Evolutionary conservation across 2,329 filamentous ascomycete genomes (phyloP).

Genomic region (Fusarium napiforme): DNA sequence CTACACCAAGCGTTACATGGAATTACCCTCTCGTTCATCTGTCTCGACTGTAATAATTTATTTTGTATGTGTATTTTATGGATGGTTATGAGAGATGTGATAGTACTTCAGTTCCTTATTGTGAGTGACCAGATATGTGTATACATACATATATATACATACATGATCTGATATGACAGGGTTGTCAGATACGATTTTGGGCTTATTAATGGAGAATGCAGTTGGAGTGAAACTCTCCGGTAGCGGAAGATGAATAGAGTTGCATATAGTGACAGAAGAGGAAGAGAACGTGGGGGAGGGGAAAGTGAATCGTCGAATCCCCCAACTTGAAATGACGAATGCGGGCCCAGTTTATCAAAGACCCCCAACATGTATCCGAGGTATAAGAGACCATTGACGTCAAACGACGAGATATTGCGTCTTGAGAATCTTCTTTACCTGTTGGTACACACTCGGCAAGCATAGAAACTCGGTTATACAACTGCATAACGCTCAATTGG

Average conservation of each 20-base stretch:
- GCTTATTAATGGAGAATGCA: background rate
- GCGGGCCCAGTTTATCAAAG: constrained; percentile 32
- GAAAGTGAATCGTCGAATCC: constrained; percentile 22
- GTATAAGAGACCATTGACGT: constrained; percentile 21
- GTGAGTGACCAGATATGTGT: background rate
- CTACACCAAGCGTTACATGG: constrained; percentile 33
- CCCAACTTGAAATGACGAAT: constrained; percentile 40
- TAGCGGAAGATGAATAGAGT: constrained; percentile 10
- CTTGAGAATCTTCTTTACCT: background rate
- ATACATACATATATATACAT: background rate
- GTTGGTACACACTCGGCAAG: background rate
- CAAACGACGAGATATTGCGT: background rate
- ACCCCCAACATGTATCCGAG: constrained; percentile 9
- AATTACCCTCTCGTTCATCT: constrained; percentile 40
- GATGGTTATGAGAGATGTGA: background rate
- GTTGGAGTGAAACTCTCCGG: background rate
- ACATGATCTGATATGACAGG: background rate
- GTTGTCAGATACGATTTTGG: background rate
- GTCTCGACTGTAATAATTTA: constrained; percentile 45
- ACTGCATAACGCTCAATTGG: background rate
- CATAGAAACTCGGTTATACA: too few species aligned
- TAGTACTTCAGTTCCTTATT: background rate
- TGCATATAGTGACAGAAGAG: constrained; percentile 6
- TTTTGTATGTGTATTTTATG: constrained; percentile 33
- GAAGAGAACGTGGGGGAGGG: constrained; percentile 25